Evolutionary conservation across 1,139 yeast species (phyloP).

Genomic region (Diutina rugosa): DNA sequence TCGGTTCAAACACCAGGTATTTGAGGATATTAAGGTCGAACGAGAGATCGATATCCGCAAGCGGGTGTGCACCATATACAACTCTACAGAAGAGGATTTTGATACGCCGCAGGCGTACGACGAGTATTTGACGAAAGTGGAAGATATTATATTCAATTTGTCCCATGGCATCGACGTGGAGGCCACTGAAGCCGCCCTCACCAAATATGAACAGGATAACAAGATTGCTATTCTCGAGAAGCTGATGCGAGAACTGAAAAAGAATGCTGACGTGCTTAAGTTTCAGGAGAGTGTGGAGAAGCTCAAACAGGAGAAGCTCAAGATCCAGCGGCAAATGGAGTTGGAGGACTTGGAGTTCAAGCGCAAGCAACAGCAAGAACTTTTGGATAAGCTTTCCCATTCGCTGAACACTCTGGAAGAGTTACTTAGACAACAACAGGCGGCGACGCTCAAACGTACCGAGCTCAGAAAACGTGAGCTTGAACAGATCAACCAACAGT

Average conservation of each 20-base stretch:
- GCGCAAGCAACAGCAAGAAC: slow-evolving; percentile 51
- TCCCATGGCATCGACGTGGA: slow-evolving; percentile 60
- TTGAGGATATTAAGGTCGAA: slow-evolving; percentile 83
- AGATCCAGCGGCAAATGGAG: slow-evolving; percentile 56
- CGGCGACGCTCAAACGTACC: slow-evolving; percentile 41
- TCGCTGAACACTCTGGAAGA: slow-evolving; percentile 41
- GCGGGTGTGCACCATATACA: slow-evolving; percentile 64
- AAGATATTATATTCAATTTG: slow-evolving; percentile 66
- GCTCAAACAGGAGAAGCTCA: slow-evolving; percentile 40
- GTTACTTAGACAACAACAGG: slow-evolving; percentile 27
- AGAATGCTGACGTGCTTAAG: slow-evolving; percentile 51
- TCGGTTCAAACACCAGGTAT: slow-evolving; percentile 81
- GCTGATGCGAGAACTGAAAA: slow-evolving; percentile 51
- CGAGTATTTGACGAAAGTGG: slow-evolving; percentile 71
- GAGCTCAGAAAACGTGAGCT: slow-evolving; percentile 55
- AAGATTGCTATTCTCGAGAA: slow-evolving; percentile 59
- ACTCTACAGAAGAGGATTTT: slow-evolving; percentile 72
- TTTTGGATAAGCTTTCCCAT: slow-evolving; percentile 56
- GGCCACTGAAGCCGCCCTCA: slow-evolving; percentile 55
- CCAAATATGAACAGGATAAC: slow-evolving; percentile 65
- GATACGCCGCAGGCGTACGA: slow-evolving; percentile 46
- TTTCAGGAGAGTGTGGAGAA: slow-evolving; percentile 40
- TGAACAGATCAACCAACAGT: slow-evolving; percentile 43
- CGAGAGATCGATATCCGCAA: slow-evolving; percentile 84
- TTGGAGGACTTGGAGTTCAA: slow-evolving; percentile 49